A percentile compares a stretch with the other conserved stretches of the same genome.
These are phyloP conservation scores for Kodamaea hsintzibuensis DNA, from an alignment of 805 yeast genomes.

Conservation along the genomic window DNA sequence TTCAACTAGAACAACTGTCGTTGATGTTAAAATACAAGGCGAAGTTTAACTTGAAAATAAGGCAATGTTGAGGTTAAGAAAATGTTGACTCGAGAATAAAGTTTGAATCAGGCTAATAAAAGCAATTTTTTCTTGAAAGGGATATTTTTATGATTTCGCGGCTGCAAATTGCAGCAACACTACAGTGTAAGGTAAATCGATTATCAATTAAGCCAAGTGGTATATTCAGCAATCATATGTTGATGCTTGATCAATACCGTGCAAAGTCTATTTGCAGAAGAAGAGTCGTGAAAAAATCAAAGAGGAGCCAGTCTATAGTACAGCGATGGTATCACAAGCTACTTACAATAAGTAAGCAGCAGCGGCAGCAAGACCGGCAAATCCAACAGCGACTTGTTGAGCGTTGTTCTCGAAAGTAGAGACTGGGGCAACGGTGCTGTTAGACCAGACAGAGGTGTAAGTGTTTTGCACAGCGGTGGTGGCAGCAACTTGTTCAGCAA, in stretches of 20 bases:
- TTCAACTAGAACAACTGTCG: not conserved
- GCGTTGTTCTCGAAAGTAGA: constrained; percentile 34
- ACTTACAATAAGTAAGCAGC: constrained; percentile 40
- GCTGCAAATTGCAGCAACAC: not conserved
- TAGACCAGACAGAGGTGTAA: constrained; percentile 31
- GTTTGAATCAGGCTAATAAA: not conserved
- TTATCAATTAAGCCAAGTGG: constrained; percentile 3
- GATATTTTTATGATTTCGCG: not conserved
- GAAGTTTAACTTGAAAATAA: not conserved
- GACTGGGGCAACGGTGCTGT: constrained; percentile 24
- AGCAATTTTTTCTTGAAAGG: not conserved
- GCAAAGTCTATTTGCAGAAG: constrained; percentile 2
- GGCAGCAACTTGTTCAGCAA: constrained; percentile 48
- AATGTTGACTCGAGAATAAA: not conserved
- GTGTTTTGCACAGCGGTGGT: constrained; percentile 41
- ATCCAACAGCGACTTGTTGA: constrained; percentile 30
- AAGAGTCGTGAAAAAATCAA: constrained; percentile 1
- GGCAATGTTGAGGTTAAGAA: no score
- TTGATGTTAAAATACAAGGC: not conserved
- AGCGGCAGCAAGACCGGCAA: constrained; percentile 43
- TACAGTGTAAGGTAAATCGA: not conserved
- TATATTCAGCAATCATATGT: not conserved
- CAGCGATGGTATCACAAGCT: not conserved
- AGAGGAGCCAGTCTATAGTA: not conserved
- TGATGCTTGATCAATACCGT: not conserved